Percentiles rank a stretch among this genome's conserved stretches.
Conservation (phyloP, 176 grass and related monocot genomes). For the Carex pumila region DNA sequence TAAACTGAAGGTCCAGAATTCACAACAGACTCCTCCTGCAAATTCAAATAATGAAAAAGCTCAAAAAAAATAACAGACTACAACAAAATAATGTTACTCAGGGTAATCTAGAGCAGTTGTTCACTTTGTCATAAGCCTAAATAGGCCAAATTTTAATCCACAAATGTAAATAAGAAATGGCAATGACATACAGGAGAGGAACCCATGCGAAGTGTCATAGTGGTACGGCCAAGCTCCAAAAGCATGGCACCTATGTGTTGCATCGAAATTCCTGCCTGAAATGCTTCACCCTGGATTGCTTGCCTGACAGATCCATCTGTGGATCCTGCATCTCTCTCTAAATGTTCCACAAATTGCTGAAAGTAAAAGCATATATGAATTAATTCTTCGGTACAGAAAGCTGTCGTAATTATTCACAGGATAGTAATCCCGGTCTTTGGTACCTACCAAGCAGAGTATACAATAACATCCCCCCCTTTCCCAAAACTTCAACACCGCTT, state of each 20-base stretch:
- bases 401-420: neutral
- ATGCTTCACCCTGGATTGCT: slow-evolving; percentile 69
- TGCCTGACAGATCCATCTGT: slow-evolving; percentile 48
- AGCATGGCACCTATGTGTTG: slow-evolving; percentile 87
- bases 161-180: neutral
- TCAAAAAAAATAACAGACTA: neutral
- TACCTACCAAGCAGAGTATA: neutral
- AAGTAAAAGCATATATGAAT: slow-evolving; percentile 13
- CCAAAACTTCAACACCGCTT: neutral
- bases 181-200: slow-evolving; percentile 60
- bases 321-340: slow-evolving; percentile 45
- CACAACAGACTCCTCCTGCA: slow-evolving; percentile 75
- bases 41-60: slow-evolving; percentile 16
- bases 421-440: neutral
- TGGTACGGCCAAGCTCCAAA: slow-evolving; percentile 92
- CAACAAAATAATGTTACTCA: neutral
- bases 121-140: neutral
- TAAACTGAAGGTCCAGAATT: slow-evolving; percentile 87
- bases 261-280: slow-evolving; percentile 66
- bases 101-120: neutral
- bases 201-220: slow-evolving; percentile 77
- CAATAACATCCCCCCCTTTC: neutral
- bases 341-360: slow-evolving; percentile 45
- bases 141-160: neutral
- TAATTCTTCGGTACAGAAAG: neutral